These are phyloP conservation scores for Sungouiozyma intestinalis DNA, from an alignment of 805 yeast genomes.

Conservation along the genomic window DNA sequence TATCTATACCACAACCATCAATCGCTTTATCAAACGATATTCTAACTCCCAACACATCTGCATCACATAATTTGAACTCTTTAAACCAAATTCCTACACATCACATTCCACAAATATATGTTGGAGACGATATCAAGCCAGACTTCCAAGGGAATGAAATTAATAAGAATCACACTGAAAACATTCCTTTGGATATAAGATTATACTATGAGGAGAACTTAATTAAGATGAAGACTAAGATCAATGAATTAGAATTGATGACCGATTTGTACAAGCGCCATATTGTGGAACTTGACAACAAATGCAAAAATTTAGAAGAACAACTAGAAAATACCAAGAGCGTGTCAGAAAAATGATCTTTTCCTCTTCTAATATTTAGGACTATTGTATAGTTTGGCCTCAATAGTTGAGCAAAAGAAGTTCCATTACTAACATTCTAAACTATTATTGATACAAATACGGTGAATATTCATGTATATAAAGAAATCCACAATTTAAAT, in stretches of 20 bases:
- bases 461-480: too few species aligned
- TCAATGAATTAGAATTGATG: constrained; percentile 80
- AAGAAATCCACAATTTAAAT: too few species aligned
- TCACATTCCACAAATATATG: not conserved
- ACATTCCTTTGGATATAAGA: constrained; percentile 5
- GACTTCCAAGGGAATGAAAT: not conserved
- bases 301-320: constrained; percentile 20
- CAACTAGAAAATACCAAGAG: constrained; percentile 1
- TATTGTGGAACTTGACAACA: constrained; percentile 63
- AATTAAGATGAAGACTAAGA: constrained; percentile 54
- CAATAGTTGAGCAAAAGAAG: too few species aligned
- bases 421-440: too few species aligned
- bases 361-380: not conserved
- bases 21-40: not conserved
- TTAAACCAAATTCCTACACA: not conserved
- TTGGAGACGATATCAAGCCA: not conserved
- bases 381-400: not conserved
- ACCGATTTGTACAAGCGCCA: constrained; percentile 80
- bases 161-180: not conserved
- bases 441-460: too few species aligned
- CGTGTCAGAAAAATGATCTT: not conserved
- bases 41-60: not conserved
- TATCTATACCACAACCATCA: not conserved
- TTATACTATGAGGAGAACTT: constrained; percentile 26
- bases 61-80: not conserved